Evolutionary conservation across 371 early-diverging fungal genomes (phyloP).

Genomic region (Coemansia linderi): DNA sequence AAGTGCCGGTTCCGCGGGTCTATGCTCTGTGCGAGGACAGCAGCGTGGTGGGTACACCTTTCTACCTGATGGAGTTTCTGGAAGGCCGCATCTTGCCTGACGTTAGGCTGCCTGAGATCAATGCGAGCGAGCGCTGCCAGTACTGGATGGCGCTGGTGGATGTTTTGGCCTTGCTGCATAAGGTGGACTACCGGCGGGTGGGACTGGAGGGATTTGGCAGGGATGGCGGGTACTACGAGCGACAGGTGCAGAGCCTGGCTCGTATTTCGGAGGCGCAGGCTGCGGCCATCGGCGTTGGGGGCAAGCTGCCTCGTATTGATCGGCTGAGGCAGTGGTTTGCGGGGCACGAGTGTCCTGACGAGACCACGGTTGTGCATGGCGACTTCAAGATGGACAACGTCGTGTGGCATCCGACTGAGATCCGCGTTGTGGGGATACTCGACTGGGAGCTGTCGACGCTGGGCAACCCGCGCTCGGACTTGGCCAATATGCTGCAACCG

Average conservation of each 20-base stretch:
- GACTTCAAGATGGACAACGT: constrained; percentile 89
- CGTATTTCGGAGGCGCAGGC: constrained; percentile 73
- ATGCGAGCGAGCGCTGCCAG: constrained; percentile 60
- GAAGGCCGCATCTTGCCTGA: constrained; percentile 83
- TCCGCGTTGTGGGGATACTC: constrained; percentile 84
- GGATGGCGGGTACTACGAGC: constrained; percentile 72
- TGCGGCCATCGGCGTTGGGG: constrained; percentile 60
- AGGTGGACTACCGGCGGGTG: constrained; percentile 63
- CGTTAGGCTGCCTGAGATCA: constrained; percentile 60
- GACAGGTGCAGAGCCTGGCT: constrained; percentile 76
- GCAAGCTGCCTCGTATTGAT: constrained; percentile 67
- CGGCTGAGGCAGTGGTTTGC: constrained; percentile 77
- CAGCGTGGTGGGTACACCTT: constrained; percentile 82
- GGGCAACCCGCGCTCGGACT: constrained; percentile 90
- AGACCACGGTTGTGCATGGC: constrained; percentile 84
- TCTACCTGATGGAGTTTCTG: constrained; percentile 93
- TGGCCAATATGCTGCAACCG: constrained; percentile 82
- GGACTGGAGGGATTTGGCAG: constrained; percentile 76
- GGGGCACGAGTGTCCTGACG: constrained; percentile 67
- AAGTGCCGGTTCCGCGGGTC: constrained; percentile 88
- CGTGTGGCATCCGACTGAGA: constrained; percentile 77
- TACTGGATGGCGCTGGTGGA: constrained; percentile 64
- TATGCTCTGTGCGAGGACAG: constrained; percentile 80
- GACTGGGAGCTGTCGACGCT: constrained; percentile 96
- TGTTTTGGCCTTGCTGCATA: constrained; percentile 79